Evolutionary conservation across 345 rosid species (phyloP).

Genomic region (Gossypium herbaceum): DNA sequence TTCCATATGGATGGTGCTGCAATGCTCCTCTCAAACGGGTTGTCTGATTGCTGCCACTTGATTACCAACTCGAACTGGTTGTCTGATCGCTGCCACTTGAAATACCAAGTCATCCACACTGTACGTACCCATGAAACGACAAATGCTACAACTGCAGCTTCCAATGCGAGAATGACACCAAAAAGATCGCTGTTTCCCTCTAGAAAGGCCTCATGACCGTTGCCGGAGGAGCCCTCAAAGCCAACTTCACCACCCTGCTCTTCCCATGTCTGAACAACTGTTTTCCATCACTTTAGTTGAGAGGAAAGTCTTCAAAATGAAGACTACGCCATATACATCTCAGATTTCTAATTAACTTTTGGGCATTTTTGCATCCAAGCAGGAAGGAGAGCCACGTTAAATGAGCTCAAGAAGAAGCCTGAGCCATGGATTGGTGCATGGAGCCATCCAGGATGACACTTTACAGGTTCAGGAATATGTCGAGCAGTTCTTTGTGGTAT

Average conservation of each 20-base stretch:
- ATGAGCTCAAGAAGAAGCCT: constrained; percentile 53
- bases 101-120: constrained; percentile 55
- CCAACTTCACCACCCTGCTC: constrained; percentile 53
- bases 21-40: constrained; percentile 46
- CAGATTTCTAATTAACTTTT: constrained; percentile 59
- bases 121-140: constrained; percentile 56
- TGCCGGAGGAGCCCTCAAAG: constrained; percentile 55
- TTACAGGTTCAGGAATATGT: constrained; percentile 57
- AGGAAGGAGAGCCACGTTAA: constrained; percentile 55
- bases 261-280: constrained; percentile 61
- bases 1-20: constrained; percentile 59
- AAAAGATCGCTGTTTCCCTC: constrained; percentile 37
- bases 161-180: constrained; percentile 44
- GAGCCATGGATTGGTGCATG: constrained; percentile 41
- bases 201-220: constrained; percentile 62
- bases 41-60: constrained; percentile 21
- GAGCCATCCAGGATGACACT: constrained; percentile 70
- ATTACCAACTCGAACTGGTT: too few species aligned
- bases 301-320: constrained; percentile 44
- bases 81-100: constrained; percentile 24
- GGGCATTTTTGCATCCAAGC: constrained; percentile 71
- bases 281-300: constrained; percentile 42
- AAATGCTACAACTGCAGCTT: constrained; percentile 42
- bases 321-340: constrained; percentile 60
- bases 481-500: constrained; percentile 61